Percentiles rank a stretch among this genome's conserved stretches.
phyloP scores from a whole-genome alignment of 352 stramenopile species.

The Phytopythium kandeliae region DNA sequence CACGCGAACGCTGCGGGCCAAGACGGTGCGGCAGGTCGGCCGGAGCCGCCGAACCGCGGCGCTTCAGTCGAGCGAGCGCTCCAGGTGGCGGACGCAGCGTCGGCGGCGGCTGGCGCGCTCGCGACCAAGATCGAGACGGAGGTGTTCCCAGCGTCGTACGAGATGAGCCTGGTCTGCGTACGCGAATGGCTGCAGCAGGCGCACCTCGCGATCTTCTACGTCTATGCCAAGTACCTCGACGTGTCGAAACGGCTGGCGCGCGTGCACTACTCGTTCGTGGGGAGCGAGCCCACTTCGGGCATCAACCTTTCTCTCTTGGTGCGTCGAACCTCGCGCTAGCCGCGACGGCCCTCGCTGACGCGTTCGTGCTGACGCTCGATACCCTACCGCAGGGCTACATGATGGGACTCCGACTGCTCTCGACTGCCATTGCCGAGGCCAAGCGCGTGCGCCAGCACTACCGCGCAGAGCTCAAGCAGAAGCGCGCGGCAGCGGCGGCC shows the following conservation, averaged over 20 bases:
- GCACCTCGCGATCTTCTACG: conserved; percentile 74
- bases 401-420: conserved; percentile 60
- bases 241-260: conserved; percentile 58
- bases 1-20: conserved; percentile 13
- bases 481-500: conserved; percentile 20
- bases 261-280: conserved; percentile 78
- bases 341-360: not conserved
- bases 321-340: not conserved
- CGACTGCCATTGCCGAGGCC: conserved; percentile 42
- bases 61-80: conserved; percentile 15
- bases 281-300: conserved; percentile 43
- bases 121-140: conserved; percentile 32
- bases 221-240: conserved; percentile 65
- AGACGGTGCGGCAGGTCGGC: not conserved
- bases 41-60: not conserved
- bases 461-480: conserved; percentile 38
- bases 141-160: conserved; percentile 48
- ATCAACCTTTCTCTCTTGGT: conserved; percentile 73
- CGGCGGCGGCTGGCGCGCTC: conserved; percentile 37
- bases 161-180: conserved; percentile 43
- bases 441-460: conserved; percentile 44
- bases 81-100: conserved; percentile 33
- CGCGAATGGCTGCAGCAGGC: conserved; percentile 42
- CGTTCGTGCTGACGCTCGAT: not conserved
- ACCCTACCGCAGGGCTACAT: conserved; percentile 64